These are phyloP conservation scores for Ceratocystis eucalypticola DNA, from an alignment of 2,329 filamentous ascomycete species.

Conservation along the genomic window DNA sequence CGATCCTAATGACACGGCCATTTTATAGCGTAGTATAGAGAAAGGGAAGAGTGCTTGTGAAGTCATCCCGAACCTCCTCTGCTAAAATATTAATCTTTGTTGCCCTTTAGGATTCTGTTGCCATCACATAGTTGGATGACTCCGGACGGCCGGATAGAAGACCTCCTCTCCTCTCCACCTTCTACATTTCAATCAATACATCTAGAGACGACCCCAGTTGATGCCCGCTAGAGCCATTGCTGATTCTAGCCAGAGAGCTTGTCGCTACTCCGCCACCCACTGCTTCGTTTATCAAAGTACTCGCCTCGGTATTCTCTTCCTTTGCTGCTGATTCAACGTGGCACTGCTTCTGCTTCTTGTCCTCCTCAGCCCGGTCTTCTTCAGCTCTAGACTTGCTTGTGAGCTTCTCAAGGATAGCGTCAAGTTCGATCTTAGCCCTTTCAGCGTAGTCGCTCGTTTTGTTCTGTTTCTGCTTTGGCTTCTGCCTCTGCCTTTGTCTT, in stretches of 20 bases:
- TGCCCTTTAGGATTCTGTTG: too few relatives aligned
- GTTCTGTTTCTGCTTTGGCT: background rate
- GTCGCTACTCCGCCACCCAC: background rate
- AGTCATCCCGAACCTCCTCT: too few relatives aligned
- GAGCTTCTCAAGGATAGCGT: background rate
- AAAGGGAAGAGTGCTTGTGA: too few relatives aligned
- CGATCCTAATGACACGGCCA: too few relatives aligned
- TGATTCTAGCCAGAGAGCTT: background rate
- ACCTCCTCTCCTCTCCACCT: background rate
- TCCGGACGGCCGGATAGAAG: too few relatives aligned
- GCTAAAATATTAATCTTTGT: too few relatives aligned
- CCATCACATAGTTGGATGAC: too few relatives aligned
- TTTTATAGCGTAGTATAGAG: too few relatives aligned
- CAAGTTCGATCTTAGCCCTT: background rate
- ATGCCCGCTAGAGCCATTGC: background rate
- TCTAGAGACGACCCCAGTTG: background rate
- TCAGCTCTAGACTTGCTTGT: background rate
- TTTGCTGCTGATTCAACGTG: background rate
- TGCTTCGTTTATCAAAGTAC: too few relatives aligned
- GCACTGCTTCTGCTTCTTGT: background rate
- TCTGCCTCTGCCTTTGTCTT: background rate
- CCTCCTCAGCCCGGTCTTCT: background rate
- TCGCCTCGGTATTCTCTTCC: too few relatives aligned
- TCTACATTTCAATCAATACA: background rate
- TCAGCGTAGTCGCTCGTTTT: background rate